A percentile compares a stretch with the other conserved stretches of the same genome.
Evolutionary conservation across 2,329 filamentous ascomycete species (phyloP).

Genomic region (Fusarium humuli): DNA sequence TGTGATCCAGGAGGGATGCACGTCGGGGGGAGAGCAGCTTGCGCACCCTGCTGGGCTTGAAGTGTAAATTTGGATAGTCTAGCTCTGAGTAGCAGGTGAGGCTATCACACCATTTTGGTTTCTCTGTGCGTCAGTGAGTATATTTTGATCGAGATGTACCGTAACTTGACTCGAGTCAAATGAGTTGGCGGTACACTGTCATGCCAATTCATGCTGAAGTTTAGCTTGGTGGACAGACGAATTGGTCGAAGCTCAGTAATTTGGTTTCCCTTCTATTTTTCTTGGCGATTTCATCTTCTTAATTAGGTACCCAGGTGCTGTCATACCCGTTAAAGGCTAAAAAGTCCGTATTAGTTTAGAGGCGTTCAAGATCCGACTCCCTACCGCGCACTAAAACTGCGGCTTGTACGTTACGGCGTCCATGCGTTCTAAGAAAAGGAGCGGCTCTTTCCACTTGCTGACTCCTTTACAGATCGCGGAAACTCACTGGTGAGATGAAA

Average conservation of each 20-base stretch:
- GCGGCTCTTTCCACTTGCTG: slow-evolving; percentile 14
- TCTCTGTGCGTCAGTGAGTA: not conserved
- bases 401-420: slow-evolving; percentile 21
- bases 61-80: slow-evolving; percentile 3
- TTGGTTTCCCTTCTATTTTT: slow-evolving; percentile 9
- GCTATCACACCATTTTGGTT: slow-evolving; percentile 28
- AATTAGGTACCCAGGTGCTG: not conserved
- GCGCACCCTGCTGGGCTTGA: slow-evolving; percentile 6
- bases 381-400: slow-evolving; percentile 12
- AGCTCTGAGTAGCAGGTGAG: slow-evolving; percentile 8
- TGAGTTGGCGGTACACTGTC: not conserved
- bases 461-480: slow-evolving; percentile 2
- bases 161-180: slow-evolving; percentile 9
- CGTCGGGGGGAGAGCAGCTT: slow-evolving; percentile 1
- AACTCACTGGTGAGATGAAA: slow-evolving; percentile 23
- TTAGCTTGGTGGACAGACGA: not conserved
- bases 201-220: not conserved
- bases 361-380: not conserved
- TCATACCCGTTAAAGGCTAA: slow-evolving; percentile 1
- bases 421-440: slow-evolving; percentile 15
- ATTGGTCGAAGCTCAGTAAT: not conserved
- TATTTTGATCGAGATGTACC: slow-evolving; percentile 4
- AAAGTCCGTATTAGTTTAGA: not conserved
- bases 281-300: slow-evolving; percentile 15
- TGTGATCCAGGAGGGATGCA: slow-evolving; percentile 13